A percentile compares a stretch with the other conserved stretches of the same genome.
Evolutionary conservation across 495 filamentous ascomycete genomes (phyloP).

Genomic region (Talaromyces trachyspermus): DNA sequence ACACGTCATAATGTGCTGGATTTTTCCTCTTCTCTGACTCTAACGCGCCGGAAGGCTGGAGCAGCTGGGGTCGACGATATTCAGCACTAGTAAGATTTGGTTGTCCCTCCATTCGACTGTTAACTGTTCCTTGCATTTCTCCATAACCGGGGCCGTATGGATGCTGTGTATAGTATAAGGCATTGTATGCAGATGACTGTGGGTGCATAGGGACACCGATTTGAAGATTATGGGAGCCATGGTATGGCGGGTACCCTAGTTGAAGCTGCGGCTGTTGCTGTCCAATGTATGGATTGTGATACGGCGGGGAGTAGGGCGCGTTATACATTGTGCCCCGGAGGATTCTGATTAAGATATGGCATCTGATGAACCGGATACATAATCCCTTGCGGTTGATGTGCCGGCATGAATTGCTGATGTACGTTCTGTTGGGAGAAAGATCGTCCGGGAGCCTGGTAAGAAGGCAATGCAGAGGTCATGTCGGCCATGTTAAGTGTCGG

Average conservation of each 20-base stretch:
- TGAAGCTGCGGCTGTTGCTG: constrained; percentile 18
- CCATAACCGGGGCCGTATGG: constrained; percentile 17
- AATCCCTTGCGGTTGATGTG: constrained; percentile 20
- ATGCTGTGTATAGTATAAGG: constrained; percentile 21
- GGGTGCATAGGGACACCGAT: constrained; percentile 22
- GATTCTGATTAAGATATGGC: constrained; percentile 25
- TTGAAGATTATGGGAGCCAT: background rate
- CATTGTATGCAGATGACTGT: constrained; percentile 20
- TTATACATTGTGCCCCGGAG: constrained; percentile 20
- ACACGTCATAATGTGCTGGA: constrained; percentile 27
- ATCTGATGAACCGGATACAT: constrained; percentile 33
- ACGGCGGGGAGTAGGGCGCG: constrained; percentile 22
- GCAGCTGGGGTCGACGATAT: constrained; percentile 3
- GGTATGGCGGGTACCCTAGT: constrained; percentile 16
- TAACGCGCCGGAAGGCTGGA: constrained; percentile 4
- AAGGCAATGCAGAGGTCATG: constrained; percentile 39
- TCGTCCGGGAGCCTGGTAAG: constrained; percentile 23
- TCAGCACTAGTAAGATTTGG: background rate
- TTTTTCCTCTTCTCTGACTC: constrained; percentile 16
- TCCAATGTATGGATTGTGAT: constrained; percentile 21
- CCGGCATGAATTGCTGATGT: constrained; percentile 25
- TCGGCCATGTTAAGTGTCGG: constrained; percentile 38
- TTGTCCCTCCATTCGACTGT: constrained; percentile 9
- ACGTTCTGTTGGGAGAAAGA: constrained; percentile 24
- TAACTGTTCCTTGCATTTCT: constrained; percentile 9